phyloP scores from a whole-genome alignment of 192 early-diverging fungal species.

The Diversispora epigaea region DNA sequence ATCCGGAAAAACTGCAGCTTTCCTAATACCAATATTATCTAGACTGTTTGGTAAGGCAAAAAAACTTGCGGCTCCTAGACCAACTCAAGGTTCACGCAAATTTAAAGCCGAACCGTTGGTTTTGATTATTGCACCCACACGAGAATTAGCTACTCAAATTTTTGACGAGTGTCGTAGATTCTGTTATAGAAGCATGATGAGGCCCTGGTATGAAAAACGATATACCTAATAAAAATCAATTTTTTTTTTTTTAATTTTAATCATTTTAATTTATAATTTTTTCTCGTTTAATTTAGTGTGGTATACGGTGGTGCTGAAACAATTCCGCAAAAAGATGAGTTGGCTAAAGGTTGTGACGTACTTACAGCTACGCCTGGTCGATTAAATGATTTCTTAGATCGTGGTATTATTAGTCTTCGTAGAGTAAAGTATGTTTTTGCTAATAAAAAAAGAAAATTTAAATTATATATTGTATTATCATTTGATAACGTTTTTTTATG shows the following conservation, averaged over 20 bases:
- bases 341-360: slow-evolving; percentile 86
- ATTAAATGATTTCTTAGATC: slow-evolving; percentile 86
- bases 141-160: slow-evolving; percentile 81
- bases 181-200: slow-evolving; percentile 50
- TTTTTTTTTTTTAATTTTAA: too few relatives aligned
- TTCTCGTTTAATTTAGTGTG: slow-evolving; percentile 53
- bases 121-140: slow-evolving; percentile 76
- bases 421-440: slow-evolving; percentile 68
- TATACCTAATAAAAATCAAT: slow-evolving; percentile 23
- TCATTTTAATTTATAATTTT: not conserved
- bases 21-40: slow-evolving; percentile 73
- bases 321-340: slow-evolving; percentile 69
- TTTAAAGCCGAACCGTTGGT: slow-evolving; percentile 60
- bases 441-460: not conserved
- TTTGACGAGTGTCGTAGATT: slow-evolving; percentile 72
- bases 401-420: slow-evolving; percentile 70
- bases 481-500: not conserved
- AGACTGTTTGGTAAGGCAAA: slow-evolving; percentile 57
- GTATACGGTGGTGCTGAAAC: slow-evolving; percentile 92
- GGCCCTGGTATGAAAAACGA: slow-evolving; percentile 46
- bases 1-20: slow-evolving; percentile 81
- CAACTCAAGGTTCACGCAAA: slow-evolving; percentile 36
- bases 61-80: slow-evolving; percentile 34
- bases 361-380: slow-evolving; percentile 94
- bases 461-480: slow-evolving; percentile 8